Evolutionary conservation across 345 rosid species (phyloP), one percentile per base, ranked within the genome.

Genomic region (Arabis hirsuta): DNA sequence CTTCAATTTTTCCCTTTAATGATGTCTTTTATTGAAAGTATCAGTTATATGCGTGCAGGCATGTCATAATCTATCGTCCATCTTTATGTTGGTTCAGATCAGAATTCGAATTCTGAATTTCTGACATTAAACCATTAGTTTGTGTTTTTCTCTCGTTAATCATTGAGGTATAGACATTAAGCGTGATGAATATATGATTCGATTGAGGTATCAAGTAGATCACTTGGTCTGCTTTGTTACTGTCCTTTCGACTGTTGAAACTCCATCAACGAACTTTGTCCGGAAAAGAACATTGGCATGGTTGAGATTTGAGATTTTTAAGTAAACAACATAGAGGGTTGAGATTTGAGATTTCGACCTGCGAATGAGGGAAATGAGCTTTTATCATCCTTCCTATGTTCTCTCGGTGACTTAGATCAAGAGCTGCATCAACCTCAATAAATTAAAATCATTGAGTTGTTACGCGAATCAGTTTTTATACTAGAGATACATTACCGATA

Each of bases 381-480:
- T 81, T 83, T 72, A 95, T 95, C 99, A 95, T 95, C 81, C 96
- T 86, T 74, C 97, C 99, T 43, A 95, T 95, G 84, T 95, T 95
- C 79, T 95, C 97, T 0, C 97, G 91, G 84, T 94, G 99, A 71
- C 97, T 91, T 64, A 94, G 83, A 73, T 94, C 99, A 62, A 94
- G 97, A 69, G 99, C 99, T 43, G 99, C 99, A 82, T 91, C 99
- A 66, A 94, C 88, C 84, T 84, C 77, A 60, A 69, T 62, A 60
- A 53, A n/a, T 6, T 43, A 44, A 60, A 44, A 22, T 55, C 55
- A 61, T 67, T 1, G n/a, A 24, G 39, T 50, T n/a, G 41, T 48
- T 38, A 50, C 1, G 12, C 20, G 9, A 31, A 67, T 14, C 52
- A 39, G 41, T n/a, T 27, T 41, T 42, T 8, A 41, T 36, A 26